Percentiles rank a stretch among this genome's conserved stretches.
Evolutionary conservation across 208 protist species (phyloP).

Genomic region (Crithidia sp.): DNA sequence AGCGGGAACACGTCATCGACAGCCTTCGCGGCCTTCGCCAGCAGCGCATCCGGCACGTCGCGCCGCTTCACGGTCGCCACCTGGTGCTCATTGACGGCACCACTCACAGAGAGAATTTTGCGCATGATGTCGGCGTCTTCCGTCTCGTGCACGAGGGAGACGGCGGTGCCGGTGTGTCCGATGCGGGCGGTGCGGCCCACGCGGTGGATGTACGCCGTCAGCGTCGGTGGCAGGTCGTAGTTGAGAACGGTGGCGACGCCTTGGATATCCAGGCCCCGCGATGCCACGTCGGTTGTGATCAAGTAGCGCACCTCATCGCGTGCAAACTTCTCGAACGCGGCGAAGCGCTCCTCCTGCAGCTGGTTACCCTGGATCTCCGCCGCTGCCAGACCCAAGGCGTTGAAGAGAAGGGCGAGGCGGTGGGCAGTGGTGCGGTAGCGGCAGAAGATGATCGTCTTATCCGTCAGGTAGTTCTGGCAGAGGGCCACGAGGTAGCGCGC

Average conservation of each 20-base stretch:
- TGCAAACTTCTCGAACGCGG: constrained; percentile 81
- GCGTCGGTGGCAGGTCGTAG: constrained; percentile 96
- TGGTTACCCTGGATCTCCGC: constrained; percentile 90
- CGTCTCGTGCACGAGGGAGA: constrained; percentile 94
- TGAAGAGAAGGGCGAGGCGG: constrained; percentile 83
- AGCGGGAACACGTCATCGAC: constrained; percentile 59
- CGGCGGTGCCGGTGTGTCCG: constrained; percentile 90
- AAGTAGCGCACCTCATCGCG: constrained; percentile 82
- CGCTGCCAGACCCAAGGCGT: constrained; percentile 62
- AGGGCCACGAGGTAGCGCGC: constrained; percentile 83
- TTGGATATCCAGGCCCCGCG: constrained; percentile 97
- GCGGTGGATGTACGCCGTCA: constrained; percentile 99
- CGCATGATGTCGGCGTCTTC: constrained; percentile 87
- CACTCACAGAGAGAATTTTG: constrained; percentile 87
- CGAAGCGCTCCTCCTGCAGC: constrained; percentile 85
- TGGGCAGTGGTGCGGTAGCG: constrained; percentile 85
- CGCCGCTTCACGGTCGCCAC: constrained; percentile 80
- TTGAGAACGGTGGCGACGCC: constrained; percentile 97
- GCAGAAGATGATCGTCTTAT: constrained; percentile 90
- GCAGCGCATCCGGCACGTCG: constrained; percentile 61
- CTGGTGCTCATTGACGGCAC: constrained; percentile 75
- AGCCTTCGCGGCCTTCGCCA: constrained; percentile 39
- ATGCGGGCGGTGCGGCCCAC: constrained; percentile 98
- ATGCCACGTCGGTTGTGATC: constrained; percentile 92
- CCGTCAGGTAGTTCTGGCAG: constrained; percentile 76